Percentiles rank a stretch among this genome's conserved stretches.
phyloP scores from a whole-genome alignment of 1,139 yeast genomes.

The Suhomyces yuchorum region DNA sequence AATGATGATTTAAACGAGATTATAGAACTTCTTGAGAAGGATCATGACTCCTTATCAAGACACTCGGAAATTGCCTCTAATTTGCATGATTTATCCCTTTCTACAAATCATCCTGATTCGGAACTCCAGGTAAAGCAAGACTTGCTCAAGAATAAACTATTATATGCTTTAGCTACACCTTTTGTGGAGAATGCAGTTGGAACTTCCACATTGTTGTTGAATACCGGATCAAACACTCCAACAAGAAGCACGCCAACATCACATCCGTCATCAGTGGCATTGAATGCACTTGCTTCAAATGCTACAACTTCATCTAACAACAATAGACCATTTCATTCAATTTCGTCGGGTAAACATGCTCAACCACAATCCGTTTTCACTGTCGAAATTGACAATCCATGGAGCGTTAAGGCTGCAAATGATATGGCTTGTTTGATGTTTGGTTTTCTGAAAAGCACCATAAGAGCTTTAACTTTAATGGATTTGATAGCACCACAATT shows the following conservation, averaged over 20 bases:
- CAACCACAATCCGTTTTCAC: slow-evolving; percentile 85
- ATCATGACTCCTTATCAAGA: slow-evolving; percentile 30
- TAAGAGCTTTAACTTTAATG: slow-evolving; percentile 64
- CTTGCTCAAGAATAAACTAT: slow-evolving; percentile 51
- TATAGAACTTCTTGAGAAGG: slow-evolving; percentile 44
- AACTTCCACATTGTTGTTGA: slow-evolving; percentile 41
- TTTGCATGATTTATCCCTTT: slow-evolving; percentile 58
- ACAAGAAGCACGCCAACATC: slow-evolving; percentile 14
- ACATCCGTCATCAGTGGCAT: slow-evolving; percentile 32
- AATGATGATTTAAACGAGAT: slow-evolving; percentile 48
- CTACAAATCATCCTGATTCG: slow-evolving; percentile 27
- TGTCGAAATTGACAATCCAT: slow-evolving; percentile 73
- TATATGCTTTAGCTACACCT: slow-evolving; percentile 75
- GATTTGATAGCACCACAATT: slow-evolving; percentile 79
- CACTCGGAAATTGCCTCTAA: slow-evolving; percentile 51
- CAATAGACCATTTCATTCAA: slow-evolving; percentile 57
- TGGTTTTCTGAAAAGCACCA: slow-evolving; percentile 70
- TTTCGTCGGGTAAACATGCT: slow-evolving; percentile 64
- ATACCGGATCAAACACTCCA: slow-evolving; percentile 16
- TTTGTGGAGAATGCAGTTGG: slow-evolving; percentile 59
- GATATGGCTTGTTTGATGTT: slow-evolving; percentile 87
- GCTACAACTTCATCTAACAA: slow-evolving; percentile 18
- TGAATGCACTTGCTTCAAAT: slow-evolving; percentile 25
- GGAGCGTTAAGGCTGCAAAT: slow-evolving; percentile 81
- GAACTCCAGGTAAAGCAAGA: slow-evolving; percentile 36